These are phyloP conservation scores for Paecilomyces sp. DNA, from an alignment of 2,329 filamentous ascomycete species.

Conservation along the genomic window DNA sequence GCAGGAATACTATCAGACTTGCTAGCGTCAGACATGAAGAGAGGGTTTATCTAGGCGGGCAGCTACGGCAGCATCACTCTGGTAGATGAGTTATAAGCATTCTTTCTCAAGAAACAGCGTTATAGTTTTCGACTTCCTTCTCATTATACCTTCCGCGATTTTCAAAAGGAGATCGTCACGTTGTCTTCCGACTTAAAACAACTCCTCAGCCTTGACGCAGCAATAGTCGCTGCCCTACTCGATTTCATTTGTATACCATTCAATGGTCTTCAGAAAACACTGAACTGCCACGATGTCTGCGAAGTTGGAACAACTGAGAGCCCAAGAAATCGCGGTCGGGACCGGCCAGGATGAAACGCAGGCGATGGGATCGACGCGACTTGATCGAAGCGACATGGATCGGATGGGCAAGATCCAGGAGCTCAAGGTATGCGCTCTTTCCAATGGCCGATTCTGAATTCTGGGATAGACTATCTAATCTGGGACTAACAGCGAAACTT, in stretches of 20 bases:
- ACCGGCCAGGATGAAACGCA: background rate
- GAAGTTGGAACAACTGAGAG: background rate
- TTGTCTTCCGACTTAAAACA: background rate
- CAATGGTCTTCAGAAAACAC: background rate
- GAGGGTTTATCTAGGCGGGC: background rate
- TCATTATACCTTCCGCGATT: background rate
- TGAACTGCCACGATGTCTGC: background rate
- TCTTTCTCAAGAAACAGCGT: background rate
- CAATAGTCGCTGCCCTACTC: background rate
- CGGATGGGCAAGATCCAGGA: slow-evolving; percentile 25
- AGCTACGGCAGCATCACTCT: background rate
- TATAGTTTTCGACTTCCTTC: background rate
- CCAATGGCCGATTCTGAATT: background rate
- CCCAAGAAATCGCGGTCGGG: background rate
- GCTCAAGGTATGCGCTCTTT: slow-evolving; percentile 13
- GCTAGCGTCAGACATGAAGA: background rate
- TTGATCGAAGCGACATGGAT: slow-evolving; percentile 14
- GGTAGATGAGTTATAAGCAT: background rate
- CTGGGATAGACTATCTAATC: slow-evolving; percentile 1
- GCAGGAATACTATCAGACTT: background rate
- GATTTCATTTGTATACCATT: background rate
- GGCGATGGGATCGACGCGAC: background rate
- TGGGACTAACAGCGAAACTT: slow-evolving; percentile 19
- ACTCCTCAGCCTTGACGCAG: background rate
- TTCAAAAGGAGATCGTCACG: background rate